Evolutionary conservation across 1,284 basidiomycete species (phyloP).

Genomic region (Sporisorium reilianum): DNA sequence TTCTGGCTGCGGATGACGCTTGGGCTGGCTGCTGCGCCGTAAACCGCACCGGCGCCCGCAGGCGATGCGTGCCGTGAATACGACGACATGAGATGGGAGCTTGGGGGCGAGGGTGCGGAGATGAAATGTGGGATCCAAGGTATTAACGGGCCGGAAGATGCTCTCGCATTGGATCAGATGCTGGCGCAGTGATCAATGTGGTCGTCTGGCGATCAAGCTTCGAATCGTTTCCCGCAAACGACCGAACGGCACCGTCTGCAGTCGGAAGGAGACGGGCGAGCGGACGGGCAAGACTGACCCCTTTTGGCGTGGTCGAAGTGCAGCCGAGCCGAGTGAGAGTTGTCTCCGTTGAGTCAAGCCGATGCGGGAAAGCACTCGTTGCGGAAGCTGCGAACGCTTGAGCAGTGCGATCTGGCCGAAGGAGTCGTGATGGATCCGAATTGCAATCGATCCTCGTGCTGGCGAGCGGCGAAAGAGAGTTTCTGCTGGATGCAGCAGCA

Average conservation of each 20-base stretch:
- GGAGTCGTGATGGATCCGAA: not conserved
- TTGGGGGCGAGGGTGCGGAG: constrained; percentile 4
- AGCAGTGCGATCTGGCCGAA: not conserved
- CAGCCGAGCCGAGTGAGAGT: not conserved
- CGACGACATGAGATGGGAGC: constrained; percentile 32
- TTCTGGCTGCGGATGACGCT: constrained; percentile 39
- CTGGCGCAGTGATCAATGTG: not conserved
- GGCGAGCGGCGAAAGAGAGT: not conserved
- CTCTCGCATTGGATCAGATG: not conserved
- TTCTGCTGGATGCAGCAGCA: not conserved
- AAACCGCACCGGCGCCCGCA: constrained; percentile 22
- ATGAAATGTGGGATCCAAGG: constrained; percentile 40
- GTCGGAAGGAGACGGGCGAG: not conserved
- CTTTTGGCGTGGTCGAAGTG: not conserved
- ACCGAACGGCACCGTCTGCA: not conserved
- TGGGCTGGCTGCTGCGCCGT: constrained; percentile 16
- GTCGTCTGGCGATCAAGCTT: not conserved
- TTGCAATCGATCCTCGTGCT: not conserved
- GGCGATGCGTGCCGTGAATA: constrained; percentile 37
- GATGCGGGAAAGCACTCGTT: not conserved
- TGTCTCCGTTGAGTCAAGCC: not conserved
- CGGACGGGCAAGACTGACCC: not conserved
- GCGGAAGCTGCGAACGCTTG: not conserved
- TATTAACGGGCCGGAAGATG: not conserved
- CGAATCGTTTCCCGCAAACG: not conserved